These are phyloP conservation scores for Suillus placidus DNA, from an alignment of 768 basidiomycete genomes.

Conservation along the genomic window DNA sequence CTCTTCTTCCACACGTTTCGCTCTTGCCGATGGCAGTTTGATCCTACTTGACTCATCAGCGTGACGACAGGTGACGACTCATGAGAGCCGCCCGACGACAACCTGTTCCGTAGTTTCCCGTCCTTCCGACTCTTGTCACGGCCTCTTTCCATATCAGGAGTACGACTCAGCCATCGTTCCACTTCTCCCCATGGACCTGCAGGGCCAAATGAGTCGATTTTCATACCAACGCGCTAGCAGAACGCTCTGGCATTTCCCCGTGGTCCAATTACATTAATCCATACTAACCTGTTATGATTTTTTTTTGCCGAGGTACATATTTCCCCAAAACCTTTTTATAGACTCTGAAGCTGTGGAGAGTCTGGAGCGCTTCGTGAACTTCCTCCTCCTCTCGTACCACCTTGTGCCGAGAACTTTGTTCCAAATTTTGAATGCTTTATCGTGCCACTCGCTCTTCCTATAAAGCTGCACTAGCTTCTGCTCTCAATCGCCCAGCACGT, in stretches of 20 bases:
- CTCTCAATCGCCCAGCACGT: slow-evolving; percentile 18
- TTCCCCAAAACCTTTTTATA: slow-evolving; percentile 2
- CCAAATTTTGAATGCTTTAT: slow-evolving; percentile 7
- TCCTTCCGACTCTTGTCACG: not conserved
- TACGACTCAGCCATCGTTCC: not conserved
- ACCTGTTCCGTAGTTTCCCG: slow-evolving; percentile 1
- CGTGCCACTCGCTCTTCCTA: slow-evolving; percentile 4
- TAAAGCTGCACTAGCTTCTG: slow-evolving; percentile 15
- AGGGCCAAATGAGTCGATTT: slow-evolving; percentile 11
- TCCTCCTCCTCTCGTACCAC: slow-evolving; percentile 6
- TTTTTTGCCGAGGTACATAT: slow-evolving; percentile 5
- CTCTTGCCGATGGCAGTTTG: not conserved
- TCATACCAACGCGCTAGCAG: slow-evolving; percentile 4
- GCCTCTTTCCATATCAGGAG: not conserved
- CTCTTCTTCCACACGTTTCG: not conserved
- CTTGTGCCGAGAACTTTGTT: slow-evolving; percentile 3
- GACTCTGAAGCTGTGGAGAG: not conserved
- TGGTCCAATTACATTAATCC: slow-evolving; percentile 11
- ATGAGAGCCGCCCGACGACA: not conserved
- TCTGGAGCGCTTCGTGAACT: not conserved
- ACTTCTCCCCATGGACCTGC: slow-evolving; percentile 2
- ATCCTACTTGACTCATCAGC: not conserved
- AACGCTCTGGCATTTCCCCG: not conserved
- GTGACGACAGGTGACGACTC: not conserved
- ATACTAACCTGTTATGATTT: not conserved